These are phyloP conservation scores for Anisodus tanguticus DNA, from an alignment of 257 asterid genomes.

Conservation along the genomic window DNA sequence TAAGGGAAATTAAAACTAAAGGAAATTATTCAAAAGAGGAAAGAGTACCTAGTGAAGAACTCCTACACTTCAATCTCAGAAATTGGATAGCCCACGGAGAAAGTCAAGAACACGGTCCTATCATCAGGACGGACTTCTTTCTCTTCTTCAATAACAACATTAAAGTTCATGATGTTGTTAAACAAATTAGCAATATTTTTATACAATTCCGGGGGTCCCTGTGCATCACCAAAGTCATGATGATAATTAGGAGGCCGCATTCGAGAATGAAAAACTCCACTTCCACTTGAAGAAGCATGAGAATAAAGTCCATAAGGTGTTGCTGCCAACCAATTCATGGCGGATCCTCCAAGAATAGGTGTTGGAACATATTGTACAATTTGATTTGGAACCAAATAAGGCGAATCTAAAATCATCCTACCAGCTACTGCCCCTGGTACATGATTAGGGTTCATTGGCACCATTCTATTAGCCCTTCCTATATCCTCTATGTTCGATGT, in stretches of 20 bases:
- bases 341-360: background rate
- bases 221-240: conserved; percentile 10
- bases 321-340: background rate
- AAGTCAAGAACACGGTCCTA: conserved; percentile 74
- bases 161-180: background rate
- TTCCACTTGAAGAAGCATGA: conserved; percentile 17
- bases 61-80: conserved; percentile 56
- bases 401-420: background rate
- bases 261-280: background rate
- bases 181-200: conserved; percentile 36
- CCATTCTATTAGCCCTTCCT: background rate
- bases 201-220: background rate
- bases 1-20: background rate
- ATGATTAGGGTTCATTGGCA: background rate
- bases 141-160: conserved; percentile 26
- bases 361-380: background rate
- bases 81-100: conserved; percentile 74
- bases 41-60: conserved; percentile 61
- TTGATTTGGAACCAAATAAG: conserved; percentile 12
- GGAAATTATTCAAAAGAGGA: background rate
- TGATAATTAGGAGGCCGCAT: conserved; percentile 10
- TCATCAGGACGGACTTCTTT: conserved; percentile 52
- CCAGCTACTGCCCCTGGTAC: background rate
- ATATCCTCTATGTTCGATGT: background rate
- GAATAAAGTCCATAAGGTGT: background rate